Conservation (phyloP, 352 stramenopile species). For the Phytophthora colocasiae region DNA sequence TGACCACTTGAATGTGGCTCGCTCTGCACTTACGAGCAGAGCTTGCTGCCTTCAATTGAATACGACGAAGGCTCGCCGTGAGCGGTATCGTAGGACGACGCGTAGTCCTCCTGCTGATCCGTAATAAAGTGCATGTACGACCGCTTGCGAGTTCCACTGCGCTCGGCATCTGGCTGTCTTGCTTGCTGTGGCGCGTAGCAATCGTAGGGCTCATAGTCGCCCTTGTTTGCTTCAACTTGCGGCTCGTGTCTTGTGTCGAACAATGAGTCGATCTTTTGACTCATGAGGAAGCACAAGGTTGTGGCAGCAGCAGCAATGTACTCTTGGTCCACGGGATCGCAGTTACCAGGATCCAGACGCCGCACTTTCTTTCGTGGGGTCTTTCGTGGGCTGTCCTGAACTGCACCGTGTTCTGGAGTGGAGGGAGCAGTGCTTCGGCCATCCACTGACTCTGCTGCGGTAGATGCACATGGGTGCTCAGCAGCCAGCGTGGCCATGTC, state of each 20-base stretch:
- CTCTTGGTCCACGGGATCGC: slow-evolving; percentile 71
- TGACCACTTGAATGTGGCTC: slow-evolving; percentile 22
- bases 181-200: slow-evolving; percentile 54
- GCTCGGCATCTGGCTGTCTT: slow-evolving; percentile 19
- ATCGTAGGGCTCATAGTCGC: slow-evolving; percentile 77
- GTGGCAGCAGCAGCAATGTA: slow-evolving; percentile 84
- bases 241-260: slow-evolving; percentile 62
- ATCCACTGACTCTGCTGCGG: slow-evolving; percentile 27
- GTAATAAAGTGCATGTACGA: slow-evolving; percentile 85
- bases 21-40: slow-evolving; percentile 68
- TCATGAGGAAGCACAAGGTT: slow-evolving; percentile 87
- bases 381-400: slow-evolving; percentile 36
- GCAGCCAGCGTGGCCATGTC: slow-evolving; percentile 37
- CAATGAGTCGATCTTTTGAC: slow-evolving; percentile 83
- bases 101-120: slow-evolving; percentile 51
- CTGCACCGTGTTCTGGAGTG: slow-evolving; percentile 40
- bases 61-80: slow-evolving; percentile 54
- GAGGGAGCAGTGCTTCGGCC: slow-evolving; percentile 41
- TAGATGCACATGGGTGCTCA: slow-evolving; percentile 10
- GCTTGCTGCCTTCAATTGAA: slow-evolving; percentile 77
- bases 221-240: slow-evolving; percentile 45
- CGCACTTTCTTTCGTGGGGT: slow-evolving; percentile 68
- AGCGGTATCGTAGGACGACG: slow-evolving; percentile 40
- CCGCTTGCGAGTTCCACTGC: slow-evolving; percentile 60
- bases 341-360: slow-evolving; percentile 45